phyloP scores from a whole-genome alignment of 2,329 filamentous ascomycete species.

The Ustulina deusta region DNA sequence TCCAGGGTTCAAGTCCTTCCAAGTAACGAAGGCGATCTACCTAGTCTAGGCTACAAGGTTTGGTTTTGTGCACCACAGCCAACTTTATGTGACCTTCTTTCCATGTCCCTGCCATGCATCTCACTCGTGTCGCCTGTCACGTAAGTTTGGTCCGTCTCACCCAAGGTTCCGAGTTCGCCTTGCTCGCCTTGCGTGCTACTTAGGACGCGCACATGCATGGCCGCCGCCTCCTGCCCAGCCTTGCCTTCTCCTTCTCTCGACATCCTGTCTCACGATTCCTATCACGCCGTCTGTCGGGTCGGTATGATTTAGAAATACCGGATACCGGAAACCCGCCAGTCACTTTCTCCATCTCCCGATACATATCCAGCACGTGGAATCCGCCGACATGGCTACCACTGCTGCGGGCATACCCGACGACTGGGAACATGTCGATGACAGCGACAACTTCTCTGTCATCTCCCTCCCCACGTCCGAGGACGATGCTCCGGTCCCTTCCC shows the following conservation, averaged over 20 bases:
- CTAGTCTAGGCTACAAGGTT: no score
- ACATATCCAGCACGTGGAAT: neutral
- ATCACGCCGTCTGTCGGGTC: neutral
- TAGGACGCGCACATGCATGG: constrained; percentile 19
- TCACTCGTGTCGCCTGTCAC: neutral
- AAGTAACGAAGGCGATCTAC: no score
- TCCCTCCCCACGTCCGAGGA: constrained; percentile 46
- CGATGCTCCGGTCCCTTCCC: constrained; percentile 1
- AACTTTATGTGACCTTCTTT: neutral
- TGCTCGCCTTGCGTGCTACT: constrained; percentile 14
- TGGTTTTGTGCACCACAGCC: neutral
- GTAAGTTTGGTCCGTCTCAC: constrained; percentile 1
- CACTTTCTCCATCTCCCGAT: neutral
- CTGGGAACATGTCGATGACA: constrained; percentile 47
- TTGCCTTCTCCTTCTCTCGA: neutral
- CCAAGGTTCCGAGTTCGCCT: constrained; percentile 6
- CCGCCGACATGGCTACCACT: constrained; percentile 29
- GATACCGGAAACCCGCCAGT: neutral
- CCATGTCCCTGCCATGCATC: constrained; percentile 13
- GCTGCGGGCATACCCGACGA: constrained; percentile 40
- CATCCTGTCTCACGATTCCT: neutral
- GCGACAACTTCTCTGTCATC: constrained; percentile 45
- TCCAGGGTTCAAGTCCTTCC: no score
- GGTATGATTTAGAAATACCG: neutral
- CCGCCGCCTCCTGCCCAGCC: constrained; percentile 14